phyloP scores from a whole-genome alignment of 148 eudicot genomes.

The Cornus suecica region DNA sequence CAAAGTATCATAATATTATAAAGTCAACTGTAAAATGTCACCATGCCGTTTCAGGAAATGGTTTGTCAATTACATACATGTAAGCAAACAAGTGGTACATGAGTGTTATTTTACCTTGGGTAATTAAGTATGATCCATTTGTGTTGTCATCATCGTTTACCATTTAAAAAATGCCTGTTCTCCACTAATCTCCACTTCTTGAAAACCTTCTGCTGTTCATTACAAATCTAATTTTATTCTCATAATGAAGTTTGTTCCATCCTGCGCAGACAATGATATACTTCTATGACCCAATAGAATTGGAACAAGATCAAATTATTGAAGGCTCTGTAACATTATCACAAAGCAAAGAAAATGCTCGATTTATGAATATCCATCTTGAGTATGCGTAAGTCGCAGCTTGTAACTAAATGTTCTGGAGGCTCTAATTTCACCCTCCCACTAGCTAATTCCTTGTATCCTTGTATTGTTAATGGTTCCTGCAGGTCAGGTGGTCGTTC shows the following conservation, averaged over 20 bases:
- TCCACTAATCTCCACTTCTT: background rate
- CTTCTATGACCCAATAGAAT: constrained; percentile 84
- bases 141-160: background rate
- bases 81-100: background rate
- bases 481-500: constrained; percentile 88
- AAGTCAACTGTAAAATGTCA: background rate
- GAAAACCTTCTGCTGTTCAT: background rate
- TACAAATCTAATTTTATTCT: too few relatives aligned
- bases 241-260: background rate
- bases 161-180: background rate
- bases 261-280: constrained; percentile 69
- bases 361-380: constrained; percentile 84
- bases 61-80: background rate
- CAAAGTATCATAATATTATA: background rate
- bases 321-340: constrained; percentile 77
- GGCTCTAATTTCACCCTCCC: background rate
- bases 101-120: background rate
- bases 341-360: constrained; percentile 86
- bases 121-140: background rate
- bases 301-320: constrained; percentile 90
- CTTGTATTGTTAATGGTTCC: constrained; percentile 1
- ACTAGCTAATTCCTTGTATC: background rate
- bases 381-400: constrained; percentile 63
- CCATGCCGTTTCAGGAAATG: background rate
- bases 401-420: background rate